Evolutionary conservation across 106 monocot genomes (phyloP).

Genomic region (Acorus calamus): DNA sequence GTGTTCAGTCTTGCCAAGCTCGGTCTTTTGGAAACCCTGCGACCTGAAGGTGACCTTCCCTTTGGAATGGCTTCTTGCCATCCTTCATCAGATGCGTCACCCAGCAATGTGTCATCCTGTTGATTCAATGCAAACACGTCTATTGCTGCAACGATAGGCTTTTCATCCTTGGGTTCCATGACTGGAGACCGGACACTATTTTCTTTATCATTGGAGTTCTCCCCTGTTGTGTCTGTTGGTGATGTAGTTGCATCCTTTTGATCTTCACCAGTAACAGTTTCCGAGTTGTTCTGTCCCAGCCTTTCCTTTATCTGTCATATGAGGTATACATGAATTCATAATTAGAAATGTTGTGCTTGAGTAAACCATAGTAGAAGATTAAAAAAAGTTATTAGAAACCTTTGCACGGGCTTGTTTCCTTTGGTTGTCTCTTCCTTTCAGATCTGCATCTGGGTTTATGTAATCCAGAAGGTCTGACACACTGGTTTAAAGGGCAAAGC

Average conservation of each 20-base stretch:
- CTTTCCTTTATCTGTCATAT: conserved; percentile 54
- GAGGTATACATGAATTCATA: too few species aligned
- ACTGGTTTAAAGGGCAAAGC: conserved; percentile 24
- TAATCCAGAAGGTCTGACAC: conserved; percentile 98
- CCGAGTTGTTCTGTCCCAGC: conserved; percentile 43
- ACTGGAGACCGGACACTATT: conserved; percentile 27
- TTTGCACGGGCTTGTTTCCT: conserved; percentile 82
- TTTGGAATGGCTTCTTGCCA: conserved; percentile 95
- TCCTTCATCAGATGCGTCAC: conserved; percentile 64
- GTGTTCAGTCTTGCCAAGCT: conserved; percentile 72
- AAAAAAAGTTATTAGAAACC: conserved; percentile 26
- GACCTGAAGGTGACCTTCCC: conserved; percentile 36
- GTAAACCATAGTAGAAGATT: background rate
- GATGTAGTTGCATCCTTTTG: conserved; percentile 22
- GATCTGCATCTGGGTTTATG: conserved; percentile 84
- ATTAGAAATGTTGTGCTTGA: too few species aligned
- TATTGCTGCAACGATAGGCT: conserved; percentile 9
- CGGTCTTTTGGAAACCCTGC: conserved; percentile 60
- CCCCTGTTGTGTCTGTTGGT: conserved; percentile 19
- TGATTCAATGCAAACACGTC: conserved; percentile 10
- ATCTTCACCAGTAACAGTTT: conserved; percentile 53
- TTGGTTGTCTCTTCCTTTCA: conserved; percentile 77
- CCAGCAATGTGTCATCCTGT: conserved; percentile 30
- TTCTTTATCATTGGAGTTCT: conserved; percentile 51
- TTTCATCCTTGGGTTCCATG: conserved; percentile 41